Evolutionary conservation across 441 rosid genomes (phyloP).

Genomic region (Pelargonium australe): DNA sequence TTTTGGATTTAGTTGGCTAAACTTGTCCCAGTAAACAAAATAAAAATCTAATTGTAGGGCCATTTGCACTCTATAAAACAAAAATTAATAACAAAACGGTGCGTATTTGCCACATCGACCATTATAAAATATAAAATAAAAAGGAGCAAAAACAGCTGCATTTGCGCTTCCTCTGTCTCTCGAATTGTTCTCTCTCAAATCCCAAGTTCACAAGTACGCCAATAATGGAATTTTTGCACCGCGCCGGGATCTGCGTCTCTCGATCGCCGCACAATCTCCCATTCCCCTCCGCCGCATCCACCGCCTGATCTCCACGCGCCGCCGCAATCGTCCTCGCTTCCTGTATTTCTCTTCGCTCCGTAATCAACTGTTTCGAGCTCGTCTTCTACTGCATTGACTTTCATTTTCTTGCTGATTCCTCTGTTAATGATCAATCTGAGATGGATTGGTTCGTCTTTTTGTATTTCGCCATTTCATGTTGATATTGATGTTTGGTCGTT

Average conservation of each 20-base stretch:
- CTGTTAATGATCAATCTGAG: background rate
- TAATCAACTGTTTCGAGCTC: background rate
- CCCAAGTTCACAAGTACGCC: background rate
- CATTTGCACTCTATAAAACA: no score
- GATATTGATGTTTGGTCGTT: background rate
- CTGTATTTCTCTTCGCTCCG: conserved; percentile 10
- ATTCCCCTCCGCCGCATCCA: conserved; percentile 10
- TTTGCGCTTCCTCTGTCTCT: background rate
- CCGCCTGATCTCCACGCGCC: conserved; percentile 14
- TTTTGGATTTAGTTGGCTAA: no score
- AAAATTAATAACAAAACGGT: no score
- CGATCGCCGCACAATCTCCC: conserved; percentile 26
- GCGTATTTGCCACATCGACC: no score
- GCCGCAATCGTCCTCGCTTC: conserved; percentile 16
- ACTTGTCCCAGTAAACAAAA: no score
- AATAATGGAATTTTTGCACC: conserved; percentile 39
- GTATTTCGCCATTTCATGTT: background rate
- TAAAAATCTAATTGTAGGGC: no score
- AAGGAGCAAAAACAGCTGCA: background rate
- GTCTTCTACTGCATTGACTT: conserved; percentile 20
- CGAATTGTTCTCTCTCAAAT: no score
- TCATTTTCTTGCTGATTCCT: conserved; percentile 15
- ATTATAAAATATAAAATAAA: background rate
- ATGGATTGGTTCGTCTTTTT: background rate
- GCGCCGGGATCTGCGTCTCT: conserved; percentile 51